These are phyloP conservation scores for Stentor roeselii DNA, from an alignment of 73 alveolate genomes.

Conservation along the genomic window DNA sequence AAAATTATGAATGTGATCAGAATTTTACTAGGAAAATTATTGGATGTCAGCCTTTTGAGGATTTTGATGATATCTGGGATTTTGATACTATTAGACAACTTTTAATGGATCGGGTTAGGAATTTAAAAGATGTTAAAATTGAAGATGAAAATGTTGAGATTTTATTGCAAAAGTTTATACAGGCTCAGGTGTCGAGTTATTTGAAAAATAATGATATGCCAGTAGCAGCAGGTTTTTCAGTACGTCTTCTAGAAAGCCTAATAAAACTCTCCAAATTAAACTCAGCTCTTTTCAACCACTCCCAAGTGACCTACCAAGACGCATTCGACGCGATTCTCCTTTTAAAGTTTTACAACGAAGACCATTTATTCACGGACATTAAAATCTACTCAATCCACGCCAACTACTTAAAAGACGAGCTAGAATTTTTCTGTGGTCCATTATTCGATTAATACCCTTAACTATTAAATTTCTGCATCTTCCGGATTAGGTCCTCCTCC, in stretches of 20 bases:
- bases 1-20: neutral
- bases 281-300: neutral
- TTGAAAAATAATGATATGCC: constrained; percentile 1
- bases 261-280: neutral
- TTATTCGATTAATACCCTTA: too few species aligned
- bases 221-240: neutral
- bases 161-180: neutral
- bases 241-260: constrained; percentile 5
- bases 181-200: neutral
- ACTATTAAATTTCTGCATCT: too few species aligned
- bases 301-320: neutral
- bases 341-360: neutral
- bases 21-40: neutral
- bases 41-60: neutral
- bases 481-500: constrained; percentile 41
- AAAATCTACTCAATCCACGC: too few species aligned
- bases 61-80: neutral
- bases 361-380: neutral
- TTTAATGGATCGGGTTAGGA: neutral
- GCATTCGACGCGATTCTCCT: constrained; percentile 2
- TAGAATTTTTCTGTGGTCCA: too few species aligned
- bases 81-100: neutral
- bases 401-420: too few species aligned
- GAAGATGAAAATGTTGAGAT: neutral
- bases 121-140: neutral